Conservation (phyloP, 2,329 filamentous ascomycete species). For the Endothia cerciana region DNA sequence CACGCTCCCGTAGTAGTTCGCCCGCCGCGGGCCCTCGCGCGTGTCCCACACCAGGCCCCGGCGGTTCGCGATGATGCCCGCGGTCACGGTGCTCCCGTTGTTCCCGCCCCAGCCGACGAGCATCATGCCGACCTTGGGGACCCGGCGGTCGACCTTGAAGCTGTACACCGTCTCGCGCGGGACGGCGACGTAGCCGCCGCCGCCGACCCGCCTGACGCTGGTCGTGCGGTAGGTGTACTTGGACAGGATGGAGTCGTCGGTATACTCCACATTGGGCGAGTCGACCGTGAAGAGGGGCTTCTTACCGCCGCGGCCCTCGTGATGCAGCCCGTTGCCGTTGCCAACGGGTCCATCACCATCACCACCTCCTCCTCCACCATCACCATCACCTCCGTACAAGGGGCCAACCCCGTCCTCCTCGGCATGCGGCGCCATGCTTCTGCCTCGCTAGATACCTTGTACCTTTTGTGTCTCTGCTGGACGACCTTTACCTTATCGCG, state of each 20-base stretch:
- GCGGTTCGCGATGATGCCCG: slow-evolving; percentile 95
- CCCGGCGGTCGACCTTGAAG: slow-evolving; percentile 95
- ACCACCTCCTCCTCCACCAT: slow-evolving; percentile 35
- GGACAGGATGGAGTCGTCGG: slow-evolving; percentile 83
- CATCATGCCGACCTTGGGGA: slow-evolving; percentile 96
- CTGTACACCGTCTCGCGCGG: slow-evolving; percentile 91
- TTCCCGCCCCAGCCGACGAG: slow-evolving; percentile 97
- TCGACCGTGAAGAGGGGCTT: slow-evolving; percentile 78
- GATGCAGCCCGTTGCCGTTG: slow-evolving; percentile 54
- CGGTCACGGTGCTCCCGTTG: slow-evolving; percentile 96
- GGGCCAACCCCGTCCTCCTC: slow-evolving; percentile 56
- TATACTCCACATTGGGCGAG: slow-evolving; percentile 92
- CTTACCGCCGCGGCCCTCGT: no score
- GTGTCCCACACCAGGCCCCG: slow-evolving; percentile 88
- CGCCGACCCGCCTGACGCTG: slow-evolving; percentile 65
- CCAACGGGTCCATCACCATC: slow-evolving; percentile 43
- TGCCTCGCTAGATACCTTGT: no score
- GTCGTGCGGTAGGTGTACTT: slow-evolving; percentile 98
- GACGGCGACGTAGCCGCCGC: slow-evolving; percentile 77
- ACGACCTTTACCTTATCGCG: slow-evolving; percentile 53
- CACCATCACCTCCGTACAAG: slow-evolving; percentile 64
- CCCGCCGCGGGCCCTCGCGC: slow-evolving; percentile 79
- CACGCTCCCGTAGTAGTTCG: slow-evolving; percentile 98
- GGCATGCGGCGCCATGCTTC: slow-evolving; percentile 91
- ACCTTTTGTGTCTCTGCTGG: slow-evolving; percentile 34